These are phyloP conservation scores for Cryptococcus jaspeensis DNA, from an alignment of 1,284 basidiomycete species.

Conservation along the genomic window DNA sequence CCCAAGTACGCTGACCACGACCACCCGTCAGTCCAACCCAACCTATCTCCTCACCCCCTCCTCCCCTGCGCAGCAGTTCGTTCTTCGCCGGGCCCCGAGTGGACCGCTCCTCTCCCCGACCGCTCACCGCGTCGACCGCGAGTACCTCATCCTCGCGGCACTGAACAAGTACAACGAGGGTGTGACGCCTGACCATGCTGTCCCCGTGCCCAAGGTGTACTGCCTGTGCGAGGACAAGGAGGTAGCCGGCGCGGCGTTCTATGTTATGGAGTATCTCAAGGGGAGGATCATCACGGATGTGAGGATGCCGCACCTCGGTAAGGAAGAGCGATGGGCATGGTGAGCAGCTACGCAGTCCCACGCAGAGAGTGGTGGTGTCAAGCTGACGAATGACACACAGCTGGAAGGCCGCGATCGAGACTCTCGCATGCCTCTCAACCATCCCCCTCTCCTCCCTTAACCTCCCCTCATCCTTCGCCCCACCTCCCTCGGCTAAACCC, in stretches of 20 bases:
- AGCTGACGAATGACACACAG: slow-evolving; percentile 49
- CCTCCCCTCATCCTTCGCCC: slow-evolving; percentile 70
- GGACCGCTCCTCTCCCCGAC: slow-evolving; percentile 81
- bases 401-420: slow-evolving; percentile 71
- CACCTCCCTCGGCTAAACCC: slow-evolving; percentile 55
- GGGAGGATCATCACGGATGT: slow-evolving; percentile 90
- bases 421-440: slow-evolving; percentile 71
- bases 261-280: slow-evolving; percentile 91
- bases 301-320: slow-evolving; percentile 65
- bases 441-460: slow-evolving; percentile 69
- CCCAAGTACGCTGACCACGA: slow-evolving; percentile 1
- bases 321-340: slow-evolving; percentile 69
- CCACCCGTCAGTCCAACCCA: slow-evolving; percentile 72
- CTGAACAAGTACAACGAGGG: slow-evolving; percentile 68
- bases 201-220: slow-evolving; percentile 85
- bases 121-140: slow-evolving; percentile 91
- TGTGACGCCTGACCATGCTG: slow-evolving; percentile 29
- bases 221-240: slow-evolving; percentile 73
- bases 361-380: not conserved
- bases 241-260: slow-evolving; percentile 87
- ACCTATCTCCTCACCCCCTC: slow-evolving; percentile 63
- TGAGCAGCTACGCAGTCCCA: slow-evolving; percentile 42
- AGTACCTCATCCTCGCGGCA: slow-evolving; percentile 76
- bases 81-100: slow-evolving; percentile 90
- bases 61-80: slow-evolving; percentile 47